Base-by-base conservation (phyloP, 352 stramenopile genomes). In the Elongisporangium prolatum region DNA sequence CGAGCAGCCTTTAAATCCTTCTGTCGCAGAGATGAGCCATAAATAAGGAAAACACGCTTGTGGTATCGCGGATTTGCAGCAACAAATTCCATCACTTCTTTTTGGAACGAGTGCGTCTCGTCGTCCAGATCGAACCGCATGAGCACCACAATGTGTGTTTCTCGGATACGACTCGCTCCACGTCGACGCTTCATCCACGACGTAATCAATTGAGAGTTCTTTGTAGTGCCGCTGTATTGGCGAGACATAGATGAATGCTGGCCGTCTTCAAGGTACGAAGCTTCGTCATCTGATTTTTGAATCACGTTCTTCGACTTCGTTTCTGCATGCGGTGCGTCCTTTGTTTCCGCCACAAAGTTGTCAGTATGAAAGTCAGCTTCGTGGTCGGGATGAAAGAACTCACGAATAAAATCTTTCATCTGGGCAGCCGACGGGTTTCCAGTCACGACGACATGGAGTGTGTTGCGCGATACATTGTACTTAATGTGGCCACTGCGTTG, bases 301-400 rank as follows among this genome's bases (percentile, higher is more conserved):
- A 5, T 40, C 4, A 40, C 28, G 28, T 1, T 28, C 25, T 6
- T 61, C 44, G 8, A 70, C 61, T 9, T 48, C 56, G 18, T 73
- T 65, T 4, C 56, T 58, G n/a, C 65, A 53, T 17, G 25, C 57
- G 7, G 66, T 50, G 16, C 58, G 63, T 4, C 60, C 52, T 49
- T 68, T 38, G 0, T 57, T 25, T 16, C 56, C 58, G 28, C 28
- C 28, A 40, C 28, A 40, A 40, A 40, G 8, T 40, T 40, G 14
- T 40, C 28, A 40, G 5, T 40, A 13, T 40, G 28, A 40, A 40
- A 78, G 11, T 68, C 53, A 10, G 65, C 72, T 17, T 93, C 77
- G 50, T 95, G 86, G 37, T 95, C 84, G 2, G 84, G 83, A 47
- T 95, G 86, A 63, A 95, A 95, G 65, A 95, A 94, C 57, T 95